Conservation (phyloP, 257 asterid species). For the Solanum pinnatisectum region DNA sequence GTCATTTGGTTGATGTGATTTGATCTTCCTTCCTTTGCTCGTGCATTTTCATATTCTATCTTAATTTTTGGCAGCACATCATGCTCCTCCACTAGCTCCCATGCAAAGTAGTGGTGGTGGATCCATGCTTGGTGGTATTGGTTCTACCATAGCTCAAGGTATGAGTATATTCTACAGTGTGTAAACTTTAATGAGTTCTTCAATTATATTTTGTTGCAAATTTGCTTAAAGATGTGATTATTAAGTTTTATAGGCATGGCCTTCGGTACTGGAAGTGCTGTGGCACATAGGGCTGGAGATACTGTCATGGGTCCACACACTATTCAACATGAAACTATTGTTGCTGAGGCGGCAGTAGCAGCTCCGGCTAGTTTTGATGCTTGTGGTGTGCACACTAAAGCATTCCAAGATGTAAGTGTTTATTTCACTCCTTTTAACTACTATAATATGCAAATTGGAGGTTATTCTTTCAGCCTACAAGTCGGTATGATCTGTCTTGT, state of each 20-base stretch:
- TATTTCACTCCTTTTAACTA: neutral
- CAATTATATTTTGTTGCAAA: neutral
- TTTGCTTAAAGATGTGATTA: neutral
- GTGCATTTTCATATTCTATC: neutral
- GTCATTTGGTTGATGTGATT: neutral
- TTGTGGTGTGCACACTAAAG: conserved; percentile 52
- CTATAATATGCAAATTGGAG: neutral
- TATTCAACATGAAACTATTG: conserved; percentile 56
- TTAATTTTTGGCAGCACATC: neutral
- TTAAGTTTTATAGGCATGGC: conserved; percentile 39
- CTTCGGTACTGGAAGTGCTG: conserved; percentile 60
- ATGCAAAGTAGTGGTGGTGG: conserved; percentile 60
- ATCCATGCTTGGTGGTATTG: conserved; percentile 34
- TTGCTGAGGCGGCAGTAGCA: conserved; percentile 33
- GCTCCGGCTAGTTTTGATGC: conserved; percentile 39
- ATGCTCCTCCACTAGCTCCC: conserved; percentile 63
- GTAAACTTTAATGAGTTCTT: neutral
- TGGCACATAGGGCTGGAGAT: conserved; percentile 78
- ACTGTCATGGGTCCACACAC: conserved; percentile 70
- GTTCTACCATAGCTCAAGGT: conserved; percentile 46
- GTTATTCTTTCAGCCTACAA: neutral
- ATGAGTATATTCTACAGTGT: neutral
- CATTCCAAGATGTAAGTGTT: conserved; percentile 59
- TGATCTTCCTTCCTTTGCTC: neutral
- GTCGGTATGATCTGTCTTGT: neutral